Percentiles rank a stretch among this genome's conserved stretches.
phyloP scores from a whole-genome alignment of 2,329 filamentous ascomycete species.

The Curvularia sp. region DNA sequence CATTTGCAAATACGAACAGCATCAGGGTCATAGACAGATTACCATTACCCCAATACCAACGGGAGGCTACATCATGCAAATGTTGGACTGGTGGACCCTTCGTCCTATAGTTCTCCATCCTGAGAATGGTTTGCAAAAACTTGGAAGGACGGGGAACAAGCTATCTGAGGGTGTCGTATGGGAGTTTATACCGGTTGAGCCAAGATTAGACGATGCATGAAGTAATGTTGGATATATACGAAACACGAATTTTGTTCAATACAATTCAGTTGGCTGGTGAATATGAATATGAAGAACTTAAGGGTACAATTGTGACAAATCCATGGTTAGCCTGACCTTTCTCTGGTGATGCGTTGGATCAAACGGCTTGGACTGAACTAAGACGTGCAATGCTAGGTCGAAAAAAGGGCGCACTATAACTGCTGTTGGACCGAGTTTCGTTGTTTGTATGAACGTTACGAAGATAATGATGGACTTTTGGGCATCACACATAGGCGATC shows the following conservation, averaged over 20 bases:
- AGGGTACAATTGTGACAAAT: not conserved
- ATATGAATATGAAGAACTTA: not conserved
- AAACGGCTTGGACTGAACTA: not conserved
- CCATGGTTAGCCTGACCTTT: not conserved
- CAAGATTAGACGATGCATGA: not conserved
- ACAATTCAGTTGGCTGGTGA: not conserved
- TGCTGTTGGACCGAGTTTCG: not conserved
- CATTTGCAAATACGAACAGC: slow-evolving; percentile 11
- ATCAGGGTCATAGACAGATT: slow-evolving; percentile 9
- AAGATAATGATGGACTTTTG: not conserved
- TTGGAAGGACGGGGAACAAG: slow-evolving; percentile 16
- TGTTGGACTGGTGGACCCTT: slow-evolving; percentile 22
- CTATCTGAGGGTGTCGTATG: slow-evolving; percentile 19
- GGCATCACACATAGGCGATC: not conserved
- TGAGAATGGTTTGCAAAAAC: slow-evolving; percentile 8
- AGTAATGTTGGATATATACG: not conserved
- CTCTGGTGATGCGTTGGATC: not conserved
- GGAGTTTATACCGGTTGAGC: slow-evolving; percentile 3
- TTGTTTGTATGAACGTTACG: not conserved
- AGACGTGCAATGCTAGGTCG: not conserved
- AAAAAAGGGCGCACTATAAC: not conserved
- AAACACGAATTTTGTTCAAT: not conserved
- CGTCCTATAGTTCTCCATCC: slow-evolving; percentile 14
- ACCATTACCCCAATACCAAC: slow-evolving; percentile 18
- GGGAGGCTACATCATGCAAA: slow-evolving; percentile 22